Percentiles rank a stretch among this genome's conserved stretches.
Conservation (phyloP, 2,329 filamentous ascomycete species). For the Hypoxylon sp. region DNA sequence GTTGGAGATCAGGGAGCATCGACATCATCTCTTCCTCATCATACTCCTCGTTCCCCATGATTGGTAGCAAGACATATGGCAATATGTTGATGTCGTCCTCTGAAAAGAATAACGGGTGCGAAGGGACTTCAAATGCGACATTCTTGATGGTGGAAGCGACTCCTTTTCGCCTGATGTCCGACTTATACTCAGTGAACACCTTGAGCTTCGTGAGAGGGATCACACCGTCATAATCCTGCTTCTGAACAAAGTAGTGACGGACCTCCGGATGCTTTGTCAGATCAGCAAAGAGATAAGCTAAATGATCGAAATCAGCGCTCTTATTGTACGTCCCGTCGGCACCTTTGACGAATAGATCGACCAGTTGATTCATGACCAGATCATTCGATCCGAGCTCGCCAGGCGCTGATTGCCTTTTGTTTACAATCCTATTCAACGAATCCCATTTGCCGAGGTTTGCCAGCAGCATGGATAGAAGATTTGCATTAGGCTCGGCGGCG, state of each 20-base stretch:
- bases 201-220: conserved; percentile 93
- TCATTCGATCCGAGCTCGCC: conserved; percentile 78
- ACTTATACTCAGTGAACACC: conserved; percentile 93
- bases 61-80: conserved; percentile 88
- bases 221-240: conserved; percentile 81
- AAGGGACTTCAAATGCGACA: conserved; percentile 82
- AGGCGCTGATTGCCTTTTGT: conserved; percentile 75
- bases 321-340: conserved; percentile 86
- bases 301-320: conserved; percentile 88
- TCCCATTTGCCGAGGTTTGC: conserved; percentile 91
- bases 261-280: conserved; percentile 84
- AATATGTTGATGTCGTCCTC: conserved; percentile 82
- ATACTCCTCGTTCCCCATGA: conserved; percentile 90
- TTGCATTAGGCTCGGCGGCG: conserved; percentile 81
- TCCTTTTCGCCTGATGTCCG: conserved; percentile 86
- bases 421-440: conserved; percentile 75
- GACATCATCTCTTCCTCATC: conserved; percentile 84
- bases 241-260: conserved; percentile 78
- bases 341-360: conserved; percentile 97
- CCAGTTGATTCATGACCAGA: conserved; percentile 85
- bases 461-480: conserved; percentile 89
- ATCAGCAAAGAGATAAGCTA: conserved; percentile 94
- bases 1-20: conserved; percentile 91
- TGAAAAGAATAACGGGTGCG: conserved; percentile 77
- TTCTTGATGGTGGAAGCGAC: conserved; percentile 98